phyloP scores from a whole-genome alignment of 257 asterid species.

The Primulina eburnea region DNA sequence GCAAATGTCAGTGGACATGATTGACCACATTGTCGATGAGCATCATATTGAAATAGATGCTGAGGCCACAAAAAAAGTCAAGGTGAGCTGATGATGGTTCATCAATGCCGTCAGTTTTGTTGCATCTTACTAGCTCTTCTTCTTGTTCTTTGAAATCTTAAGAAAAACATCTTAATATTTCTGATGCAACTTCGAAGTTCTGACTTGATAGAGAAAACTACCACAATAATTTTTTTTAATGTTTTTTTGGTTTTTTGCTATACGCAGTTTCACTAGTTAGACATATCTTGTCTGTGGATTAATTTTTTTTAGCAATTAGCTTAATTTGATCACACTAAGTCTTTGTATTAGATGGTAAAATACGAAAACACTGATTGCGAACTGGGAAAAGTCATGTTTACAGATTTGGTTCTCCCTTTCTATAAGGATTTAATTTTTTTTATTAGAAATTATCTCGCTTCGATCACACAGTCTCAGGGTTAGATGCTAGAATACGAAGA shows the following conservation, averaged over 20 bases:
- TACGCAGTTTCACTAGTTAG: not conserved
- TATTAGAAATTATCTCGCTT: not conserved
- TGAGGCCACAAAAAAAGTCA: constrained; percentile 50
- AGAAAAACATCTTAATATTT: not conserved
- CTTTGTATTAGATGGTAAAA: not conserved
- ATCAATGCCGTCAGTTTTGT: constrained; percentile 24
- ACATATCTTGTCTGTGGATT: too few relatives aligned
- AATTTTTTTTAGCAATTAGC: not conserved
- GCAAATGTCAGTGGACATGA: constrained; percentile 74
- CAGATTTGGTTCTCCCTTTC: not conserved
- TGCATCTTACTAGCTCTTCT: not conserved
- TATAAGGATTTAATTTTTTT: not conserved
- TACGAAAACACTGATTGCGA: not conserved
- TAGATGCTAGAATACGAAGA: constrained; percentile 13
- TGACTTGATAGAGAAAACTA: constrained; percentile 12
- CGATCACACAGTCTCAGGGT: not conserved
- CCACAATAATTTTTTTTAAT: not conserved
- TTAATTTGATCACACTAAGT: not conserved
- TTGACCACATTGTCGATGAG: constrained; percentile 76
- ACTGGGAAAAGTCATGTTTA: not conserved
- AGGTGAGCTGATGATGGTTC: constrained; percentile 51
- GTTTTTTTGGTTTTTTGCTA: not conserved
- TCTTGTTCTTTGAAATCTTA: not conserved
- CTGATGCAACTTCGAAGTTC: not conserved
- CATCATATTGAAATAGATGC: constrained; percentile 72